Evolutionary conservation across 1,284 basidiomycete genomes (phyloP).

Genomic region (Ustilago hordei): DNA sequence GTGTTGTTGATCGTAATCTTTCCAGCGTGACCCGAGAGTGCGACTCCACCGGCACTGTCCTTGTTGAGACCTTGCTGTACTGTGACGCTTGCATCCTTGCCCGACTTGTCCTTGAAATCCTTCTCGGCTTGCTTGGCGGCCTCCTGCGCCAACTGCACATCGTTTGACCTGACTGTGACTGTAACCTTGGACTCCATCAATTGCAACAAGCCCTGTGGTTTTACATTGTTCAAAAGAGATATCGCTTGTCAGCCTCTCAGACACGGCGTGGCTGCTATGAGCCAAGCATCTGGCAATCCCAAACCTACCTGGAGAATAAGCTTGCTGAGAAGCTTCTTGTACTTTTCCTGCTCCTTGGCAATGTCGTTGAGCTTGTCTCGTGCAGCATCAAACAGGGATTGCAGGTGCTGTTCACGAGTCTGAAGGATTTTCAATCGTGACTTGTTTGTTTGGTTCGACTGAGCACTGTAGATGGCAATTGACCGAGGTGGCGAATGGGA

Average conservation of each 20-base stretch:
- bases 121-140: constrained; percentile 77
- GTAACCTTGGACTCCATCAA: constrained; percentile 64
- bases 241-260: background rate
- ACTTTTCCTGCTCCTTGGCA: constrained; percentile 77
- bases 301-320: constrained; percentile 80
- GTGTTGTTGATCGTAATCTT: constrained; percentile 68
- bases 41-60: constrained; percentile 71
- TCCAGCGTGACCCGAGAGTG: constrained; percentile 58
- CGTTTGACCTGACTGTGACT: constrained; percentile 58
- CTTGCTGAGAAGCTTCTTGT: constrained; percentile 57
- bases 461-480: constrained; percentile 76
- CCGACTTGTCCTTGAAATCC: constrained; percentile 81
- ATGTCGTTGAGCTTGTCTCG: constrained; percentile 77
- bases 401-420: constrained; percentile 89
- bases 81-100: constrained; percentile 76
- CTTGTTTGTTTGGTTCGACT: constrained; percentile 93
- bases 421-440: constrained; percentile 91
- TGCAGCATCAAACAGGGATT: constrained; percentile 85
- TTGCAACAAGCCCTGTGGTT: constrained; percentile 61
- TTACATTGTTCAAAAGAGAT: background rate
- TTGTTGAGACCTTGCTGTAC: constrained; percentile 79
- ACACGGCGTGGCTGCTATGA: background rate
- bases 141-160: constrained; percentile 69
- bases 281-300: background rate
- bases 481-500: background rate